phyloP scores from a whole-genome alignment of 176 grass and related monocot species.

The Carex cristatella region DNA sequence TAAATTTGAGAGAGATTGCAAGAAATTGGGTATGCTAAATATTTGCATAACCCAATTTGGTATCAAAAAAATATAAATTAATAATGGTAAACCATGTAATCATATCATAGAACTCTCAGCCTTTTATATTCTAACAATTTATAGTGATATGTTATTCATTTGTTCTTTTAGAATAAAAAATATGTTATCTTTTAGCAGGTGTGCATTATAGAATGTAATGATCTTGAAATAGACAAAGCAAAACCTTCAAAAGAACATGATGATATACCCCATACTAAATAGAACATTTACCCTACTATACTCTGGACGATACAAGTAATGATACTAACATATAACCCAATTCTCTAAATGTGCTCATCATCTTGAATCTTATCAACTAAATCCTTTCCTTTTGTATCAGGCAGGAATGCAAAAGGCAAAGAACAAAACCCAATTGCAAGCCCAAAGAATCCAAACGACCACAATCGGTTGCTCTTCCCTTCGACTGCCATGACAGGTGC shows the following conservation, averaged over 20 bases:
- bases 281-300: neutral
- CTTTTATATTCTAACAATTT: neutral
- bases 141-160: neutral
- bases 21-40: too few species aligned
- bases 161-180: too few species aligned
- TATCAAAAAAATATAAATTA: too few species aligned
- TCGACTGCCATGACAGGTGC: conserved; percentile 55
- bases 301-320: neutral
- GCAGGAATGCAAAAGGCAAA: conserved; percentile 38
- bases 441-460: conserved; percentile 66
- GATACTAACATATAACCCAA: too few species aligned
- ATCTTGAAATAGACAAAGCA: neutral
- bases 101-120: too few species aligned
- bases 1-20: too few species aligned
- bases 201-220: neutral
- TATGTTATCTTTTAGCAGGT: neutral
- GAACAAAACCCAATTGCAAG: conserved; percentile 42
- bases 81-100: too few species aligned
- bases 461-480: conserved; percentile 37
- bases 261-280: neutral
- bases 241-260: neutral
- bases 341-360: conserved; percentile 16
- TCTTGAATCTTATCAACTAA: conserved; percentile 79
- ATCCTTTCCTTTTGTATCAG: conserved; percentile 59
- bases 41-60: too few species aligned